phyloP scores from a whole-genome alignment of 345 rosid species.

The Trapa bicornis region DNA sequence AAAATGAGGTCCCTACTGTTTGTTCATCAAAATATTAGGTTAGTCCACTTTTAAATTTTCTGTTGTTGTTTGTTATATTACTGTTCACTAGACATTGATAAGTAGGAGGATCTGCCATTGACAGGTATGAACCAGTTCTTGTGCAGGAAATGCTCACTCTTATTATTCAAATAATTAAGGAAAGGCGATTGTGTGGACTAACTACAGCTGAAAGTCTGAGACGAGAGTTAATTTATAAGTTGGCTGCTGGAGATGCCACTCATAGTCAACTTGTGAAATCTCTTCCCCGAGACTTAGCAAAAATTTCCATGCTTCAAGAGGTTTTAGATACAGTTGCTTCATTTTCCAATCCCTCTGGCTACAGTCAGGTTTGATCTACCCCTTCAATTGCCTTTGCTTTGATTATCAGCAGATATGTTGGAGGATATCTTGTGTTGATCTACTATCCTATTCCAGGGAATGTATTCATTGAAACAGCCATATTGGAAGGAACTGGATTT shows the following conservation, averaged over 20 bases:
- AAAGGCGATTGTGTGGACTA: conserved; percentile 80
- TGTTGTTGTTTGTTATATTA: background rate
- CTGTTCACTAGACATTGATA: background rate
- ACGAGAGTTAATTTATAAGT: conserved; percentile 76
- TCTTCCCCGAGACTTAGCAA: conserved; percentile 76
- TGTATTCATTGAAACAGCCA: conserved; percentile 57
- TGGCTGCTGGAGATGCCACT: conserved; percentile 85
- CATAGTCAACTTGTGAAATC: conserved; percentile 80
- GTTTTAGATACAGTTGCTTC: conserved; percentile 60
- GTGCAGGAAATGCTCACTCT: conserved; percentile 83
- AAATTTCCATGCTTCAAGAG: conserved; percentile 62
- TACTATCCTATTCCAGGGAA: conserved; percentile 39
- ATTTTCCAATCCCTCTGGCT: conserved; percentile 73
- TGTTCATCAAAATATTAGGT: too few relatives aligned
- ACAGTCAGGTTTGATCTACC: conserved; percentile 61
- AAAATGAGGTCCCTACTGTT: too few relatives aligned
- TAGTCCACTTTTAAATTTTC: background rate
- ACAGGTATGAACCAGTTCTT: conserved; percentile 79
- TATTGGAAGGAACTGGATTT: conserved; percentile 93
- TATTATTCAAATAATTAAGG: conserved; percentile 75
- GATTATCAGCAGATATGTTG: background rate
- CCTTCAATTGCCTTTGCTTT: conserved; percentile 5
- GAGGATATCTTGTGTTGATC: conserved; percentile 3
- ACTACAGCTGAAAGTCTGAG: conserved; percentile 60
- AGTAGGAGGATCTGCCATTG: conserved; percentile 9